A percentile compares a stretch with the other conserved stretches of the same genome.
Evolutionary conservation across 2,329 filamentous ascomycete genomes (phyloP).

Genomic region (Dothistroma pini): DNA sequence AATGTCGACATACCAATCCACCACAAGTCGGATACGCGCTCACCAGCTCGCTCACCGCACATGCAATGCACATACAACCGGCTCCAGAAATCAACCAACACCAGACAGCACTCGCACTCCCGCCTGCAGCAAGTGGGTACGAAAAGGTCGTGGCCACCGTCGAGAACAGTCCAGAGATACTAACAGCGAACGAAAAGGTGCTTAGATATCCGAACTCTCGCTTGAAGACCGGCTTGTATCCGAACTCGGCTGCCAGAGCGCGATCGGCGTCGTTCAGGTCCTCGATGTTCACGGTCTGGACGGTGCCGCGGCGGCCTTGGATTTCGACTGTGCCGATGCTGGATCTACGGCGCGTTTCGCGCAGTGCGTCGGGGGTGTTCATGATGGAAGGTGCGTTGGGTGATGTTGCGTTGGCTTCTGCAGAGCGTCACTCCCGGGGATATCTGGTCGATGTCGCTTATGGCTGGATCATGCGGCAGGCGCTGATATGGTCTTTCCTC

Average conservation of each 20-base stretch:
- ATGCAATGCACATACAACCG: constrained; percentile 54
- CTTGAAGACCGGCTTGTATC: constrained; percentile 49
- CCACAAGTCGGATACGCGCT: constrained; percentile 58
- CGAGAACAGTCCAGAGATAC: constrained; percentile 54
- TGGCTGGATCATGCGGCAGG: neutral
- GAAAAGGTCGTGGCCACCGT: constrained; percentile 55
- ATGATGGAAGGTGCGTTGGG: neutral
- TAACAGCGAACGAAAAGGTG: constrained; percentile 59
- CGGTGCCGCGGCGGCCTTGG: constrained; percentile 12
- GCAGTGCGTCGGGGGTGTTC: neutral
- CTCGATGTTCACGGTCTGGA: constrained; percentile 21
- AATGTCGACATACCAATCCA: constrained; percentile 33
- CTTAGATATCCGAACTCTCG: constrained; percentile 57
- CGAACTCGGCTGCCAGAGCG: constrained; percentile 30
- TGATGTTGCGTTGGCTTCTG: neutral
- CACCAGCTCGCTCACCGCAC: constrained; percentile 55
- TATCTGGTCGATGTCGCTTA: neutral
- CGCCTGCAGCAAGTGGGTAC: constrained; percentile 53
- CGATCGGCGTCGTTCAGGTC: constrained; percentile 27
- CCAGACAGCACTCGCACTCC: constrained; percentile 54
- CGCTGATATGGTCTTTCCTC: too few relatives aligned
- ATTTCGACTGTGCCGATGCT: constrained; percentile 14
- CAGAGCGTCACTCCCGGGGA: too few relatives aligned
- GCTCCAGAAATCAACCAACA: constrained; percentile 56
- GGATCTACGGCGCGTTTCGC: constrained; percentile 14